Evolutionary conservation across 2,329 filamentous ascomycete genomes (phyloP).

Genomic region (Coniochaeta sp.): DNA sequence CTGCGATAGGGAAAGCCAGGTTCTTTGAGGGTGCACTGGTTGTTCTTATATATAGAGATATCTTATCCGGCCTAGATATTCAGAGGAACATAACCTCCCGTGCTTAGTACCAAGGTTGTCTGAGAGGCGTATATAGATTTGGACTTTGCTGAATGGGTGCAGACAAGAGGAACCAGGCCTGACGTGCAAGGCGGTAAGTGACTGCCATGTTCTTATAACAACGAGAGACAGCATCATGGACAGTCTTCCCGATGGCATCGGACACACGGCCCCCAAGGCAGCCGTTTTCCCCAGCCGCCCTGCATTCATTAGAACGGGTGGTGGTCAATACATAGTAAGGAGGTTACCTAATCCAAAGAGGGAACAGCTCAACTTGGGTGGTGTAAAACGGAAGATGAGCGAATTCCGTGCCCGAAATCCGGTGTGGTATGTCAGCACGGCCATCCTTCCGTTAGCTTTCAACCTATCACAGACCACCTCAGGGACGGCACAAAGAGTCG

Average conservation of each 20-base stretch:
- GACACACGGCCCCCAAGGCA: not conserved
- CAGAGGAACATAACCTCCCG: no score
- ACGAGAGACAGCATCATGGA: not conserved
- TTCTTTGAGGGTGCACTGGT: not conserved
- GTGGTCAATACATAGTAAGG: no score
- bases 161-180: no score
- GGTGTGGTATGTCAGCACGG: not conserved
- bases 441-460: not conserved
- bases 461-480: not conserved
- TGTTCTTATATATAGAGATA: not conserved
- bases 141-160: no score
- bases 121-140: not conserved
- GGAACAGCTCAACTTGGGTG: no score
- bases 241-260: no score
- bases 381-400: not conserved
- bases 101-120: not conserved
- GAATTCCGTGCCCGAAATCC: not conserved
- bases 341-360: no score
- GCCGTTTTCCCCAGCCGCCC: not conserved
- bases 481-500: not conserved
- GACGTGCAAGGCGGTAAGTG: not conserved
- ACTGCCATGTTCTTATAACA: not conserved
- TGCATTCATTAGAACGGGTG: no score
- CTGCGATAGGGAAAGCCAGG: not conserved
- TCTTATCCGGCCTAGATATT: not conserved